Evolutionary conservation across 345 rosid species (phyloP), one percentile per base, ranked within the genome.

Genomic region (Citrus glauca): DNA sequence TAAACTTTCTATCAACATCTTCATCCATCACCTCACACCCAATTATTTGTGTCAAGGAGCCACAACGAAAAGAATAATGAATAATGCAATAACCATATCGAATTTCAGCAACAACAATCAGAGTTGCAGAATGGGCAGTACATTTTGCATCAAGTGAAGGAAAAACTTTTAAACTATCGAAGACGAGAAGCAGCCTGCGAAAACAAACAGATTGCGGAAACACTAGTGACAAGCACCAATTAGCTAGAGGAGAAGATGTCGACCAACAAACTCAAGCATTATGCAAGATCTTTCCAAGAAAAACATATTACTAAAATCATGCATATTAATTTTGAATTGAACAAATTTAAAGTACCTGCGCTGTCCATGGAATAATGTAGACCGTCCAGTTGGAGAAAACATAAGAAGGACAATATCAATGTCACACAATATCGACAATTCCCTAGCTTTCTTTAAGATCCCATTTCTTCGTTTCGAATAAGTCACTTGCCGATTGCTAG

Each of bases 401-500:
- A 92, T 91, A 77, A 95, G 90, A 85, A 93, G 93, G 82, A 91
- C 83, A 75, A 92, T 87, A 79, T 93, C 94, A 48, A 90, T 89
- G 78, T 91, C 98, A 69, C 99, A 93, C 71, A 95, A 79, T 80
- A 95, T 93, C 1, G 97, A 93, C 76, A 95, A 80, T 81, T 95
- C 99, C 87, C 77, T 91, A 2, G 97, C 97, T 86, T 95, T 95
- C 89, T 95, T 95, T 85, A 95, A 67, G 55, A 95, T 91, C 63
- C 99, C 99, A 82, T 79, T 88, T 85, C 85, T 91, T 65, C 97
- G 82, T 86, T 93, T 95, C 7, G 99, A 86, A 82, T 86, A 95
- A 63, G 99, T 93, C 73, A 91, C 90, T 81, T 92, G 94, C 69
- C 96, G 83, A 84, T 90, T 88, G 82, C 82, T 84, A 72, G 89